Conservation (phyloP, 179 eudicot genomes). For the Spinacia oleracea region DNA sequence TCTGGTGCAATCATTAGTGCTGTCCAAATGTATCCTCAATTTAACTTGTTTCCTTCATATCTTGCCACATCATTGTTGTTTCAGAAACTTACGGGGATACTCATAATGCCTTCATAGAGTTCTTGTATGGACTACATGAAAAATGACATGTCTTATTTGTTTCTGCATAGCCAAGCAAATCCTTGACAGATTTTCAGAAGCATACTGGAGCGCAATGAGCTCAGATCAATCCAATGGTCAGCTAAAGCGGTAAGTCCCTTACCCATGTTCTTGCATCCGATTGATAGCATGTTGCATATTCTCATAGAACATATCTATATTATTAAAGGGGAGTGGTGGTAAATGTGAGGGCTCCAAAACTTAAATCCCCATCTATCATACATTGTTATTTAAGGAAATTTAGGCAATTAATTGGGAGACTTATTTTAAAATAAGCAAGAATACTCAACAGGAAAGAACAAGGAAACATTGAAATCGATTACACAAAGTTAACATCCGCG, state of each 20-base stretch:
- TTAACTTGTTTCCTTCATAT: neutral
- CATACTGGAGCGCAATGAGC: constrained; percentile 78
- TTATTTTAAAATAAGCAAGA: no score
- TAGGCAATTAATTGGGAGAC: no score
- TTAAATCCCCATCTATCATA: no score
- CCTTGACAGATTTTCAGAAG: constrained; percentile 44
- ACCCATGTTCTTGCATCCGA: neutral
- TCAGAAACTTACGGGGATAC: no score
- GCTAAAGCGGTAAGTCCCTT: constrained; percentile 62
- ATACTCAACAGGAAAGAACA: no score
- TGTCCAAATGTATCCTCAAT: constrained; percentile 76
- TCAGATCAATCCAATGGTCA: constrained; percentile 70
- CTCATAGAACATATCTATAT: neutral
- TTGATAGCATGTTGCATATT: neutral
- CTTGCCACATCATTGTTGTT: no score
- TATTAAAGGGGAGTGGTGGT: no score
- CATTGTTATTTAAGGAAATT: no score
- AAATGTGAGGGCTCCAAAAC: no score
- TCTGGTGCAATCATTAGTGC: constrained; percentile 84
- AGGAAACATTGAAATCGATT: no score
- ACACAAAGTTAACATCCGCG: no score
- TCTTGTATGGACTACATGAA: neutral
- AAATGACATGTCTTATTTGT: no score
- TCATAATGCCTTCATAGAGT: neutral
- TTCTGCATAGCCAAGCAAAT: neutral